phyloP scores from a whole-genome alignment of 208 protist genomes.

The Crithidia bombi region DNA sequence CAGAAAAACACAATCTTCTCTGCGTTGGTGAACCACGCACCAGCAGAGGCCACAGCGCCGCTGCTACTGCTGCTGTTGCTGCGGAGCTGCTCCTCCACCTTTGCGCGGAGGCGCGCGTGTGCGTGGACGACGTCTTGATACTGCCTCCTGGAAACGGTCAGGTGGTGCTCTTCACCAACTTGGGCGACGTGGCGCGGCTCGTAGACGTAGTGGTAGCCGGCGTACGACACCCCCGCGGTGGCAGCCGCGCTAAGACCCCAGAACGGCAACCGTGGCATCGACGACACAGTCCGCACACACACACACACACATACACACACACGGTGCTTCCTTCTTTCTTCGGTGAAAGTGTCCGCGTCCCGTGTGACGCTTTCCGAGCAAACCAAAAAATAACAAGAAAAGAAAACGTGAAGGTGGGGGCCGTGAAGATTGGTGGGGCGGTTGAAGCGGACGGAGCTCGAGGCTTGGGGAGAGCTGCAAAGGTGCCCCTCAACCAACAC shows the following conservation, averaged over 20 bases:
- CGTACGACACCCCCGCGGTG: slow-evolving; percentile 35
- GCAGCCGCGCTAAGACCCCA: slow-evolving; percentile 31
- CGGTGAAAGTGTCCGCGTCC: too few species aligned
- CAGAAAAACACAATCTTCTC: slow-evolving; percentile 67
- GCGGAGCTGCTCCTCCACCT: slow-evolving; percentile 26
- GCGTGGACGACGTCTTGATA: slow-evolving; percentile 30
- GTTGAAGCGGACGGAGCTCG: too few species aligned
- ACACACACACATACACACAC: too few species aligned
- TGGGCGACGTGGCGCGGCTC: slow-evolving; percentile 27
- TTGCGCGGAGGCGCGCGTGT: slow-evolving; percentile 25
- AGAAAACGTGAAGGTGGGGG: too few species aligned
- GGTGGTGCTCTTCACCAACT: slow-evolving; percentile 13
- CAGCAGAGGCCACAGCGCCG: background rate
- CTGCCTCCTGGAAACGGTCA: slow-evolving; percentile 18
- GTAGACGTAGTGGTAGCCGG: slow-evolving; percentile 54
- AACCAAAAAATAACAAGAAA: too few species aligned
- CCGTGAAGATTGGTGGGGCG: too few species aligned
- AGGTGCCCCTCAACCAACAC: too few species aligned
- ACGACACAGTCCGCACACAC: too few species aligned
- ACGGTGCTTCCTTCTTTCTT: slow-evolving; percentile 17
- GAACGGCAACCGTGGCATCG: slow-evolving; percentile 58
- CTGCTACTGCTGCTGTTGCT: background rate
- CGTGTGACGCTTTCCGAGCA: too few species aligned
- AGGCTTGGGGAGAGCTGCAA: too few species aligned
- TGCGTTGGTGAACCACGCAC: slow-evolving; percentile 38